Percentiles rank a stretch among this genome's conserved stretches.
Conservation (phyloP, 805 yeast genomes). For the Ogataea chonburiensis region DNA sequence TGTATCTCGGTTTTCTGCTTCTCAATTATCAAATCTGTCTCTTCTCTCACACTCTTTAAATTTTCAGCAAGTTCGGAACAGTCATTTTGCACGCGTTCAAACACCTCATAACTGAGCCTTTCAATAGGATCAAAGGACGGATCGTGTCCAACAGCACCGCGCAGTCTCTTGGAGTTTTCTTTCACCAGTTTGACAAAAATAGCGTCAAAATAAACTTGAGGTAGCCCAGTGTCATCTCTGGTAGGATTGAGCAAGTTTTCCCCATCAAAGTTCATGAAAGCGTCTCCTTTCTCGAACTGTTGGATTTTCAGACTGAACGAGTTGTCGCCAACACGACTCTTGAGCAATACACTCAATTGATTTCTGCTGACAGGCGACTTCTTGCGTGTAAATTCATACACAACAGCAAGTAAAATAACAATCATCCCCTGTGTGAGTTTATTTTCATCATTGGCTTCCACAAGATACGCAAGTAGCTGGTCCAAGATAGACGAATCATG, state of each 20-base stretch:
- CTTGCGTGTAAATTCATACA: slow-evolving; percentile 70
- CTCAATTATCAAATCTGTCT: slow-evolving; percentile 16
- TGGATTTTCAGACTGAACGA: slow-evolving; percentile 71
- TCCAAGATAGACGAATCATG: slow-evolving; percentile 64
- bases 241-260: slow-evolving; percentile 48
- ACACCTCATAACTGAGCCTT: slow-evolving; percentile 61
- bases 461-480: slow-evolving; percentile 64
- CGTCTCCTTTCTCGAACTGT: slow-evolving; percentile 62
- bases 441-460: slow-evolving; percentile 39
- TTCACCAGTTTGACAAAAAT: slow-evolving; percentile 63
- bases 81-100: slow-evolving; percentile 44
- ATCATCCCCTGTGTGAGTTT: slow-evolving; percentile 66
- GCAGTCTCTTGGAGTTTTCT: slow-evolving; percentile 66
- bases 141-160: slow-evolving; percentile 67
- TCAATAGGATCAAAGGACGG: slow-evolving; percentile 72
- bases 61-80: slow-evolving; percentile 21
- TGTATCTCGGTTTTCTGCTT: slow-evolving; percentile 26
- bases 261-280: slow-evolving; percentile 57
- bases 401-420: slow-evolving; percentile 66
- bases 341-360: slow-evolving; percentile 60
- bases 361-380: slow-evolving; percentile 62
- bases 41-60: slow-evolving; percentile 21
- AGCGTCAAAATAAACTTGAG: slow-evolving; percentile 71
- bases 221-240: slow-evolving; percentile 82
- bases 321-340: slow-evolving; percentile 74